Base-by-base conservation (phyloP, 1,139 yeast species). In the Geotrichum candidum region DNA sequence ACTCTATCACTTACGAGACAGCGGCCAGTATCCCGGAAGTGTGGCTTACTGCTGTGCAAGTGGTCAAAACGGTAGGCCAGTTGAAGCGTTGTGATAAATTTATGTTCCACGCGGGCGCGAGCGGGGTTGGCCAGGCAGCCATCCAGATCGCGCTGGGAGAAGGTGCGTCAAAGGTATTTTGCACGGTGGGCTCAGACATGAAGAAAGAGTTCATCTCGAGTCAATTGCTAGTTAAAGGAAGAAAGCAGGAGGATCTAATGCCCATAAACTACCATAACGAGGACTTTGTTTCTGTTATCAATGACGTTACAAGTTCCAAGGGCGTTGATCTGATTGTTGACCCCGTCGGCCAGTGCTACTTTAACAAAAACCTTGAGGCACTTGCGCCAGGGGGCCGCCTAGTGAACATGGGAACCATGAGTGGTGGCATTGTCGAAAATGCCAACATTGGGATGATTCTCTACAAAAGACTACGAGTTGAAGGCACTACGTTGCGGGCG, bases 101-200 rank as follows among this genome's bases (percentile, higher is more conserved):
- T 29, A 29, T 29, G 33, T 29, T 29, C 33, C 33, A 29, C 33
- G 33, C 33, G 33, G 33, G 10, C 9, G 33, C 33, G 9, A 70
- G 74, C n/a, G 71, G 72, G 2, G 72, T 73, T 2, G 78, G 78
- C 0, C 66, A 73, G 29, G 77, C 76, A 7, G 72, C 74, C 2
- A 67, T 73, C 22, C 77, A 76, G 61, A 67, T 76, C 45, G 76
- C 77, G n/a, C 75, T 74, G 57, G 56, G 68, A 5, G 65, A 73
- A 0, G 77, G 76, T 0, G 76, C 76, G 33, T 67, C 71, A 1
- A 67, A 70, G 23, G 68, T 76, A 3, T 75, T 69, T 59, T 72
- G 76, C 5, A 72, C 77, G 0, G 75, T 72, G 0, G 71, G 75
- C 3, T 60, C 69, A 5, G 72, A 69, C 29, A 67, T 61, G 11